Evolutionary conservation across 345 rosid genomes (phyloP).

Genomic region (Clarkia xantiana): DNA sequence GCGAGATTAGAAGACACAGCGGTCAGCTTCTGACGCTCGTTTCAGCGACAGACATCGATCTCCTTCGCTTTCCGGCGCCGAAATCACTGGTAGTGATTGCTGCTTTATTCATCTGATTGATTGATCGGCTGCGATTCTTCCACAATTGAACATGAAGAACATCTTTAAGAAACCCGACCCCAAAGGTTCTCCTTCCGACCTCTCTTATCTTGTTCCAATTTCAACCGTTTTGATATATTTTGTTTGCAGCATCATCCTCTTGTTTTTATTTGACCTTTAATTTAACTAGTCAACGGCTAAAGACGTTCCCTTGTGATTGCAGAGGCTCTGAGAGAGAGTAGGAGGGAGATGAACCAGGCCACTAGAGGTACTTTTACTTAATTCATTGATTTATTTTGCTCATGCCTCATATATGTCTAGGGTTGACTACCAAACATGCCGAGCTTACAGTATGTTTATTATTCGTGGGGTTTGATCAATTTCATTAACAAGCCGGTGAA

Average conservation of each 20-base stretch:
- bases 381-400: background rate
- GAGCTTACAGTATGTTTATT: no score
- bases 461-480: no score
- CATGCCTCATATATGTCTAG: background rate
- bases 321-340: constrained; percentile 89
- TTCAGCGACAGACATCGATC: no score
- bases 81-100: no score
- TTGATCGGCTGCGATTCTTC: background rate
- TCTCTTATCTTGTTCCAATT: constrained; percentile 1
- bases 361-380: constrained; percentile 47
- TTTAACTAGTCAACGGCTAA: background rate
- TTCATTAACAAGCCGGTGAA: no score
- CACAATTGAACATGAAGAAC: constrained; percentile 22
- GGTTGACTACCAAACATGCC: background rate
- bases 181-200: constrained; percentile 32
- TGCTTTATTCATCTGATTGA: background rate
- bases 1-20: no score
- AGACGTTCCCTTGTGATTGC: constrained; percentile 10
- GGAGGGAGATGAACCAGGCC: constrained; percentile 79
- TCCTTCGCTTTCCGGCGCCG: no score
- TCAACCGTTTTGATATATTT: background rate
- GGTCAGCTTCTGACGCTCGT: no score
- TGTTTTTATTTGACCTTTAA: background rate
- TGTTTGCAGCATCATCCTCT: background rate
- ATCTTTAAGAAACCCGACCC: constrained; percentile 66